Evolutionary conservation across 1,284 basidiomycete genomes (phyloP).

Genomic region (Apiotrichum mycotoxinovorans): DNA sequence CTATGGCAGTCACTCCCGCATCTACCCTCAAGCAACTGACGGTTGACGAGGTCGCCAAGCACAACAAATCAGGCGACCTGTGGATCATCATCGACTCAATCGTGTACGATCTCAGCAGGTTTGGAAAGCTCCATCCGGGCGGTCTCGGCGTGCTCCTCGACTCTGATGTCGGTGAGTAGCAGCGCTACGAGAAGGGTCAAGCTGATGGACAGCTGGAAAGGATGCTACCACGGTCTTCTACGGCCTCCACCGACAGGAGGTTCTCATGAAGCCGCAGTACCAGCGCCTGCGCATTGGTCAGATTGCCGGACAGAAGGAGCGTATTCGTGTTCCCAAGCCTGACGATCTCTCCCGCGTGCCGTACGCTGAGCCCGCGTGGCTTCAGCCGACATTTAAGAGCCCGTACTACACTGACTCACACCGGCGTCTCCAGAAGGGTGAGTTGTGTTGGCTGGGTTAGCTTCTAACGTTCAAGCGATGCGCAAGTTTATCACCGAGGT

Average conservation of each 20-base stretch:
- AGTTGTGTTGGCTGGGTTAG: background rate
- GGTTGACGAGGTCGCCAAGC: conserved; percentile 56
- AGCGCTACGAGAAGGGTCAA: too few relatives aligned
- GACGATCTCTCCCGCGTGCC: conserved; percentile 64
- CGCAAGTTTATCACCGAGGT: conserved; percentile 59
- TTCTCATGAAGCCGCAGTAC: conserved; percentile 72
- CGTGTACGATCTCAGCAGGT: conserved; percentile 76
- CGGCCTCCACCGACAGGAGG: conserved; percentile 73
- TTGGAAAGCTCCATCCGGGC: conserved; percentile 75
- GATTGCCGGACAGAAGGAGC: conserved; percentile 62
- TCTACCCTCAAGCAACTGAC: conserved; percentile 44
- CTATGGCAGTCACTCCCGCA: conserved; percentile 1
- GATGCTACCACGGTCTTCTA: conserved; percentile 85
- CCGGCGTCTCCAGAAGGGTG: conserved; percentile 49
- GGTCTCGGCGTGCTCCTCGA: conserved; percentile 72
- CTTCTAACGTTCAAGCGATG: conserved; percentile 19
- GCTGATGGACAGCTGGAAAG: conserved; percentile 57
- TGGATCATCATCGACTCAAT: conserved; percentile 80
- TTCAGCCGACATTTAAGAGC: conserved; percentile 68
- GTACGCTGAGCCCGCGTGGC: conserved; percentile 85
- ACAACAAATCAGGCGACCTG: conserved; percentile 69
- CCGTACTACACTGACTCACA: conserved; percentile 75
- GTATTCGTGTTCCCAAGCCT: conserved; percentile 57
- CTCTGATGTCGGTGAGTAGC: conserved; percentile 62
- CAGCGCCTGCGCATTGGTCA: conserved; percentile 65